Conservation (phyloP, 345 rosid species). For the Microthlaspi erraticum region DNA sequence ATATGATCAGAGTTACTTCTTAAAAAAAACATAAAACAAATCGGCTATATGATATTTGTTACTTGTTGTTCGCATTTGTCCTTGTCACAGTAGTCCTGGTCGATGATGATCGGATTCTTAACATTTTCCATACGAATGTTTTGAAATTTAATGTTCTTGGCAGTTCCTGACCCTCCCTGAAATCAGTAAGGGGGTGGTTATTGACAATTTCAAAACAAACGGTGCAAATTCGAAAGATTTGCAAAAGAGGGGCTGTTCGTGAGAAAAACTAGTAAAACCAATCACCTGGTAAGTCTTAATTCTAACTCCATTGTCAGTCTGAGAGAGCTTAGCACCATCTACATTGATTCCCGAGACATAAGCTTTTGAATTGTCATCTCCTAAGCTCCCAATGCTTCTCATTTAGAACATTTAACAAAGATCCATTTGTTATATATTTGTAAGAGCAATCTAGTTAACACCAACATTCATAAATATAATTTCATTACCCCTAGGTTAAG, state of each 20-base stretch:
- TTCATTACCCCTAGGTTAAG: not conserved
- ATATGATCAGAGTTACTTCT: not conserved
- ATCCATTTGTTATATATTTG: not conserved
- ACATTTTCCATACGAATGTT: constrained; percentile 77
- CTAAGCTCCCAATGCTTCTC: constrained; percentile 86
- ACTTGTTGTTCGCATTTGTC: constrained; percentile 69
- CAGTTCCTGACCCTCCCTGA: constrained; percentile 94
- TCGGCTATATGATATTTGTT: not conserved
- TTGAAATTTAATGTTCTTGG: constrained; percentile 69
- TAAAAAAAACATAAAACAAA: not conserved
- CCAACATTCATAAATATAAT: not conserved
- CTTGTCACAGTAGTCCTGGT: constrained; percentile 86
- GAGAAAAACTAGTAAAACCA: not conserved
- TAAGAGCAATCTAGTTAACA: not conserved
- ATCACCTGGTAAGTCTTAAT: constrained; percentile 91
- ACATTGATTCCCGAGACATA: constrained; percentile 70
- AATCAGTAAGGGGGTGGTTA: not conserved
- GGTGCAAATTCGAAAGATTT: not conserved
- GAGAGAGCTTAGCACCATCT: constrained; percentile 62
- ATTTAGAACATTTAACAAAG: not conserved
- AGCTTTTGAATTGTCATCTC: constrained; percentile 57
- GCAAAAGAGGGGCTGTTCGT: not conserved
- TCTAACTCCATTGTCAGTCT: constrained; percentile 82
- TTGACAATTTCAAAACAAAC: constrained; percentile 5
- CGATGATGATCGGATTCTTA: constrained; percentile 79